Conservation (phyloP, 2,329 filamentous ascomycete genomes). For the Zymoseptoria tritici region DNA sequence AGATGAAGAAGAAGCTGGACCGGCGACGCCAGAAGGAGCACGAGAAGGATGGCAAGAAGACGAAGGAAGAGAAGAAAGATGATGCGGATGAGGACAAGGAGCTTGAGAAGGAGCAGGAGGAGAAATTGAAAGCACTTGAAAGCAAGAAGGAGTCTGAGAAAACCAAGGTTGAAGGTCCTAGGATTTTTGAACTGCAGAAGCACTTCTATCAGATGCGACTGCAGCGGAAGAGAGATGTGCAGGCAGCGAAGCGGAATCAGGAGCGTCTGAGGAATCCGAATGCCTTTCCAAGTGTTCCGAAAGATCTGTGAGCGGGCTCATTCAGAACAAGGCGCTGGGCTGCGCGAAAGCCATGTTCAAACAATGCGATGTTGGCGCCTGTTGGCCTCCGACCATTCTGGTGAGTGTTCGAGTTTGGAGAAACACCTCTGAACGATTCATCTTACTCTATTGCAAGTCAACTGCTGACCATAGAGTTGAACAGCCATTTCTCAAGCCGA, state of each 20-base stretch:
- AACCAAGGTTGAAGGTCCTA: constrained; percentile 57
- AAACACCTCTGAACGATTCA: background rate
- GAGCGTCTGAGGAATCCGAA: constrained; percentile 71
- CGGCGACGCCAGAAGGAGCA: constrained; percentile 33
- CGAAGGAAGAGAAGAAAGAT: constrained; percentile 74
- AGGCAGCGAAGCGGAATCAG: constrained; percentile 70
- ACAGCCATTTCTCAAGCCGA: background rate
- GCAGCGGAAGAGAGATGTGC: constrained; percentile 68
- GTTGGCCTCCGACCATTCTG: background rate
- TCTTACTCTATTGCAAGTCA: background rate
- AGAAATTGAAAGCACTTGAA: constrained; percentile 36
- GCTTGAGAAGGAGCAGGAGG: constrained; percentile 37
- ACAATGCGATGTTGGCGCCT: background rate
- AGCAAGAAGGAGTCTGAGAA: constrained; percentile 54
- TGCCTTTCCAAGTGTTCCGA: constrained; percentile 80
- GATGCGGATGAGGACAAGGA: constrained; percentile 45
- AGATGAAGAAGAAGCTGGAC: constrained; percentile 37
- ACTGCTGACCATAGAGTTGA: background rate
- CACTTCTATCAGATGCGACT: constrained; percentile 84
- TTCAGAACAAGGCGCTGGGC: background rate
- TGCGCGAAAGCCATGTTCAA: too few species aligned
- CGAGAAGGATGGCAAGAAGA: constrained; percentile 56
- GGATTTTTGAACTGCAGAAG: constrained; percentile 80
- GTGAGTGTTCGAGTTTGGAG: background rate
- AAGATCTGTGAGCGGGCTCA: background rate